Percentiles rank a stretch among this genome's conserved stretches.
Evolutionary conservation across 441 rosid species (phyloP).

Genomic region (Pelargonium fulgidum): DNA sequence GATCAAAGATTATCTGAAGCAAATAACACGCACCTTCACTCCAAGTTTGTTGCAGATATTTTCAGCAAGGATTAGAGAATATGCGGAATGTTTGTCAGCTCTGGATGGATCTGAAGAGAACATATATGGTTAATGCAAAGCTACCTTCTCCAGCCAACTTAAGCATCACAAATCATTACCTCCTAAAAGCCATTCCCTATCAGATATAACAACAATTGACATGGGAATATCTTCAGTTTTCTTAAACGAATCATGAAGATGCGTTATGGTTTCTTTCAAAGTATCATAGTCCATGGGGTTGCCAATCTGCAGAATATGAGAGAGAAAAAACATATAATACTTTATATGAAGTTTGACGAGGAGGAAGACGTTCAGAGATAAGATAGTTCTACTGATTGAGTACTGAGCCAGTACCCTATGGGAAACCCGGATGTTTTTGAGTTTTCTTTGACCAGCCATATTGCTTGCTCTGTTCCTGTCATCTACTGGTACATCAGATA

Average conservation of each 20-base stretch:
- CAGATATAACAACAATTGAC: constrained; percentile 75
- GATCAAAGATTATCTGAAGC: not conserved
- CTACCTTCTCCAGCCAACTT: constrained; percentile 11
- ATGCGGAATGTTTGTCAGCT: constrained; percentile 89
- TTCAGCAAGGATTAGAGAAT: constrained; percentile 88
- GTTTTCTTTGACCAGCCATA: constrained; percentile 36
- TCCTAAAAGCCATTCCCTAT: constrained; percentile 73
- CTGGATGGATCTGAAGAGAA: constrained; percentile 62
- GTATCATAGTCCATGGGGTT: constrained; percentile 80
- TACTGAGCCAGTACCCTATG: constrained; percentile 46
- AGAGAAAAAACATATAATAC: constrained; percentile 10
- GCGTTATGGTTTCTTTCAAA: constrained; percentile 52
- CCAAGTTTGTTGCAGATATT: constrained; percentile 77
- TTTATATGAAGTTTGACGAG: not conserved
- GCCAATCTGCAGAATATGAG: constrained; percentile 51
- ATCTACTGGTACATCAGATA: constrained; percentile 76
- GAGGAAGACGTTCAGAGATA: not conserved
- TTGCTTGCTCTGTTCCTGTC: constrained; percentile 46
- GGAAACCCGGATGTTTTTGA: constrained; percentile 52
- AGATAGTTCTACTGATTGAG: constrained; percentile 12
- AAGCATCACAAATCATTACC: constrained; percentile 35
- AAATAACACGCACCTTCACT: constrained; percentile 47
- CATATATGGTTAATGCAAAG: constrained; percentile 14
- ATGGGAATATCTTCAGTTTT: constrained; percentile 54
- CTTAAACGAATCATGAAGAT: constrained; percentile 45